Evolutionary conservation across 768 basidiomycete species (phyloP).

Genomic region (Auricularia sp.): DNA sequence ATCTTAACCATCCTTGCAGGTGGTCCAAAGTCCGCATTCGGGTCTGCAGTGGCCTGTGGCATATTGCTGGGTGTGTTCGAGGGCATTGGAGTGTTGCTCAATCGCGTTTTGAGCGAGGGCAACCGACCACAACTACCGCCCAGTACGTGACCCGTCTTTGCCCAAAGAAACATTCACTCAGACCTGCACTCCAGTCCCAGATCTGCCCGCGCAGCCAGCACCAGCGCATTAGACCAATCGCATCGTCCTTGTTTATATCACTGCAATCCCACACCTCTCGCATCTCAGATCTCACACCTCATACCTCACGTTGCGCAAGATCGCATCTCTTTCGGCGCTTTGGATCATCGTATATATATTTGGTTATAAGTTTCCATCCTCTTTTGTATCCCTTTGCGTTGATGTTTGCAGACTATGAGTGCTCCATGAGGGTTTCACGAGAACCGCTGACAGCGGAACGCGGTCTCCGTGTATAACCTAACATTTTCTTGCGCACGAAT

Average conservation of each 20-base stretch:
- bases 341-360: too few relatives aligned
- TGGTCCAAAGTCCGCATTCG: conserved; percentile 83
- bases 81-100: conserved; percentile 89
- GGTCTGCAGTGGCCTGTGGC: conserved; percentile 92
- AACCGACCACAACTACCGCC: conserved; percentile 73
- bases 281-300: not conserved
- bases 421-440: too few relatives aligned
- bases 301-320: not conserved
- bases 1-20: conserved; percentile 36
- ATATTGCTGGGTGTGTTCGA: conserved; percentile 91
- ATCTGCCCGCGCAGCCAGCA: not conserved
- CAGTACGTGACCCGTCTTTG: conserved; percentile 36
- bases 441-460: too few relatives aligned
- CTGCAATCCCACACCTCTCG: not conserved
- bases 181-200: not conserved
- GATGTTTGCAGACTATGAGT: too few relatives aligned
- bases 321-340: too few relatives aligned
- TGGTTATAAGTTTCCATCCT: too few relatives aligned
- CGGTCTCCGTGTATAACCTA: too few relatives aligned
- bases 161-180: not conserved
- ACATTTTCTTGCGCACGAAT: too few relatives aligned
- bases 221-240: not conserved
- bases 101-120: conserved; percentile 78
- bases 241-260: not conserved
- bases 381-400: too few relatives aligned